Evolutionary conservation across 1,284 basidiomycete species (phyloP).

Genomic region (Caloboletus firmus): DNA sequence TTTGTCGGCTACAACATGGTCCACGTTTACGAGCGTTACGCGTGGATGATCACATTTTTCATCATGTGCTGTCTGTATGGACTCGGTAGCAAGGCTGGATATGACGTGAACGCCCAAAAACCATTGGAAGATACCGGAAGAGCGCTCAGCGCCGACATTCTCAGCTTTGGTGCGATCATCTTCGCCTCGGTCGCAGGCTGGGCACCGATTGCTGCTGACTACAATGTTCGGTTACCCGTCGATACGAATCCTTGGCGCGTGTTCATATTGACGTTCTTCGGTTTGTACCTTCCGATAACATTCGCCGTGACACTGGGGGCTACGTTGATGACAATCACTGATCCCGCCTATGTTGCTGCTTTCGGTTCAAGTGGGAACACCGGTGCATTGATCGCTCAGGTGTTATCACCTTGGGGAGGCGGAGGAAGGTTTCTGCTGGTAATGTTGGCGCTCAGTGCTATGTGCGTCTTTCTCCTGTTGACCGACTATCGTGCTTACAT

Average conservation of each 20-base stretch:
- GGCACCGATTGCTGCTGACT: conserved; percentile 55
- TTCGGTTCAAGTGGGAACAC: conserved; percentile 48
- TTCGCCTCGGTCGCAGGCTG: conserved; percentile 55
- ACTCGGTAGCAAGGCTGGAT: conserved; percentile 52
- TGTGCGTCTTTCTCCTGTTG: conserved; percentile 32
- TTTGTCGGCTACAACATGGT: conserved; percentile 54
- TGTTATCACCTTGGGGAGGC: conserved; percentile 47
- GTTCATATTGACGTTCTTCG: conserved; percentile 56
- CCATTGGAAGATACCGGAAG: conserved; percentile 46
- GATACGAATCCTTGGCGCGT: conserved; percentile 47
- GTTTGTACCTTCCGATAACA: conserved; percentile 54
- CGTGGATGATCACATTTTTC: conserved; percentile 58
- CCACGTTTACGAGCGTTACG: conserved; percentile 60
- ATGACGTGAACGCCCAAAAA: conserved; percentile 48
- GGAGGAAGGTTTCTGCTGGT: conserved; percentile 63
- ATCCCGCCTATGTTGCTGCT: conserved; percentile 49
- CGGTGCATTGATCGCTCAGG: conserved; percentile 46
- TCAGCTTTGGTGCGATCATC: conserved; percentile 59
- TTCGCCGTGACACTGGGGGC: conserved; percentile 60
- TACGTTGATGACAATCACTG: conserved; percentile 55
- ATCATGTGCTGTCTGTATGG: conserved; percentile 59
- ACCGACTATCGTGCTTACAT: neutral
- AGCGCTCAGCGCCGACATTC: conserved; percentile 45
- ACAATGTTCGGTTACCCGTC: conserved; percentile 52
- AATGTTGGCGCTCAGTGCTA: conserved; percentile 54